phyloP scores from a whole-genome alignment of 2,329 filamentous ascomycete genomes.

The Colletotrichum simmondsii region DNA sequence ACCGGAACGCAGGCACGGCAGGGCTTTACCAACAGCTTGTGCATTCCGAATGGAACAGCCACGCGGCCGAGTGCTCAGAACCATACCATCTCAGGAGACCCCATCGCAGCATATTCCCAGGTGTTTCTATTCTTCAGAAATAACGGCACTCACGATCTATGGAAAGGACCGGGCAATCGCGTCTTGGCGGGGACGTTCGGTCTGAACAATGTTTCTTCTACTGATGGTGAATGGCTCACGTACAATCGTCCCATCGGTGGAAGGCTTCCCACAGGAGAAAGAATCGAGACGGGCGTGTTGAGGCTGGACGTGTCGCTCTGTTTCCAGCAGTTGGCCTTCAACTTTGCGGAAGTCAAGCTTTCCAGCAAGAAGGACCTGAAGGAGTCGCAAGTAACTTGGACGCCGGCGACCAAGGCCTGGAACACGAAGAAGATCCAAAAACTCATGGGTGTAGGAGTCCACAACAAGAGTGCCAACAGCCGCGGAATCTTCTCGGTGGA shows the following conservation, averaged over 20 bases:
- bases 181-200: background rate
- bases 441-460: conserved; percentile 31
- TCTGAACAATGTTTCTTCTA: background rate
- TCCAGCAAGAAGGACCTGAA: conserved; percentile 33
- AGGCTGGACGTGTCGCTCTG: conserved; percentile 32
- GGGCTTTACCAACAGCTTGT: background rate
- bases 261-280: background rate
- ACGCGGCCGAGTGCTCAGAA: conserved; percentile 4
- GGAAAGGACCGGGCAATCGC: background rate
- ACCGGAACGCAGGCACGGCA: background rate
- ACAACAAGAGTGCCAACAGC: background rate
- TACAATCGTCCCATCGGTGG: background rate
- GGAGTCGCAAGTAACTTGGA: conserved; percentile 30
- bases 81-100: background rate
- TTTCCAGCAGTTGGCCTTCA: conserved; percentile 34
- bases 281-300: conserved; percentile 22
- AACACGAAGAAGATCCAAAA: conserved; percentile 31
- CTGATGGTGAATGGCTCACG: conserved; percentile 8
- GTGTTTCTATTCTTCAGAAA: background rate
- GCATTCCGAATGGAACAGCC: background rate
- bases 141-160: background rate
- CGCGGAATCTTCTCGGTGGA: conserved; percentile 35
- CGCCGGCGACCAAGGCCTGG: conserved; percentile 22
- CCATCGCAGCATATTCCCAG: background rate
- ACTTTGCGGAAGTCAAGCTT: conserved; percentile 36